A percentile compares a stretch with the other conserved stretches of the same genome.
Conservation (phyloP, 164 flowering plant genomes). For the Sedum album region DNA sequence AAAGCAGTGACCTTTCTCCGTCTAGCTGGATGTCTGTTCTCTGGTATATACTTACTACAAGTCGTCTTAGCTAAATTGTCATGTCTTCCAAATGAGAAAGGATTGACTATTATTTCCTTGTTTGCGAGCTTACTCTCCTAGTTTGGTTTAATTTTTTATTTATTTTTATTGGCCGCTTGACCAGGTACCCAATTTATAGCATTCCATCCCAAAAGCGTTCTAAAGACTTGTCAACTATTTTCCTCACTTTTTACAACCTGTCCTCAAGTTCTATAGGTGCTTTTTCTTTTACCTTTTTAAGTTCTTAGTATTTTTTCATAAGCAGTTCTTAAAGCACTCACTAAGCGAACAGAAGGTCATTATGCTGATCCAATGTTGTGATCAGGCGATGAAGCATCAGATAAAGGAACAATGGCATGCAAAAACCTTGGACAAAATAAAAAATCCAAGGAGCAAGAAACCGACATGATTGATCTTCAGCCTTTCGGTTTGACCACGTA, state of each 20-base stretch:
- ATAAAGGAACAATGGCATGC: background rate
- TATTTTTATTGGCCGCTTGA: background rate
- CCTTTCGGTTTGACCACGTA: slow-evolving; percentile 51
- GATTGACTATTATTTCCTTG: background rate
- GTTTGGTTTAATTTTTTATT: background rate
- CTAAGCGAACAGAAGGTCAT: background rate
- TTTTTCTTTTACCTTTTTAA: background rate
- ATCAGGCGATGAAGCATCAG: background rate
- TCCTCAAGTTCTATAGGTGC: slow-evolving; percentile 6
- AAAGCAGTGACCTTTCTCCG: slow-evolving; percentile 1
- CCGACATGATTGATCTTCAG: slow-evolving; percentile 18
- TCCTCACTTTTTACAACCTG: slow-evolving; percentile 9
- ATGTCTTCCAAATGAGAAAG: no score
- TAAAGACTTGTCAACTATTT: slow-evolving; percentile 5
- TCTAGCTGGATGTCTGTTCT: slow-evolving; percentile 7
- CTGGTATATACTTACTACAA: no score
- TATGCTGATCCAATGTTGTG: background rate
- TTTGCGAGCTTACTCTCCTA: background rate
- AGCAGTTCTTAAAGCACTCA: no score
- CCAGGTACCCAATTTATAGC: slow-evolving; percentile 4
- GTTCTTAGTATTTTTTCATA: no score
- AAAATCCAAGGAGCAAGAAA: no score
- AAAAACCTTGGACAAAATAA: background rate
- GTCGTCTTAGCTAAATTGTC: no score
- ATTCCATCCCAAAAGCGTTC: slow-evolving; percentile 3